Percentiles rank a stretch among this genome's conserved stretches.
Evolutionary conservation across 495 filamentous ascomycete genomes (phyloP).

Genomic region (Rhypophila decipiens): DNA sequence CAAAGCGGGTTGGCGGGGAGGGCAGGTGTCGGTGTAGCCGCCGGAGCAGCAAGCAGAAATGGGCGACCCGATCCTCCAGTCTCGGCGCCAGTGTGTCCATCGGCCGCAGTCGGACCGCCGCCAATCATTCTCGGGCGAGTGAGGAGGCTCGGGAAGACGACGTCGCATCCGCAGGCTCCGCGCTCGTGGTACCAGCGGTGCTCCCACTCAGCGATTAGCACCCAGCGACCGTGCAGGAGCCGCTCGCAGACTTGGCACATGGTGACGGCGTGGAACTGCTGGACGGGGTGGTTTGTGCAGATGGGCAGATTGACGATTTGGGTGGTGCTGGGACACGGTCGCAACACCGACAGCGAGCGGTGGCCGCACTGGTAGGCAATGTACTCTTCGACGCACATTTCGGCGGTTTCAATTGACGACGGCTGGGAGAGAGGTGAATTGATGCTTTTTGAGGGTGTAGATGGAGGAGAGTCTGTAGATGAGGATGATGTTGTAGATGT

Average conservation of each 20-base stretch:
- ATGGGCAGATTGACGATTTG: conserved; percentile 23
- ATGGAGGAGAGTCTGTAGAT: not conserved
- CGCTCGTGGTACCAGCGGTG: conserved; percentile 44
- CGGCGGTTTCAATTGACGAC: not conserved
- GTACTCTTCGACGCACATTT: conserved; percentile 39
- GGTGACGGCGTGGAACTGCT: conserved; percentile 20
- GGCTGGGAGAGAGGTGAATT: not conserved
- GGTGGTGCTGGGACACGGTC: conserved; percentile 38
- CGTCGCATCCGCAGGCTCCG: conserved; percentile 33
- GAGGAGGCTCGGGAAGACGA: conserved; percentile 29
- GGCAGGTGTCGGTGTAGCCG: too few species aligned
- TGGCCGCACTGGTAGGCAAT: conserved; percentile 42
- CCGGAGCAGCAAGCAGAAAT: too few species aligned
- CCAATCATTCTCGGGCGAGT: conserved; percentile 24
- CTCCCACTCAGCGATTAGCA: conserved; percentile 36
- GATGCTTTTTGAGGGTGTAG: too few species aligned
- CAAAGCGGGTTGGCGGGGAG: too few species aligned
- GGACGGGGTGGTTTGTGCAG: conserved; percentile 21
- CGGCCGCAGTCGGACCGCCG: not conserved
- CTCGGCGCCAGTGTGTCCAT: not conserved
- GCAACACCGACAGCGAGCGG: conserved; percentile 27
- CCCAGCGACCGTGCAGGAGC: conserved; percentile 30
- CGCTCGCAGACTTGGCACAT: conserved; percentile 36
- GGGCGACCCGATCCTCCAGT: too few species aligned
- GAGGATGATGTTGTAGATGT: too few species aligned